Base-by-base conservation (phyloP, 139 green algal species). In the Gonium pectorale region DNA sequence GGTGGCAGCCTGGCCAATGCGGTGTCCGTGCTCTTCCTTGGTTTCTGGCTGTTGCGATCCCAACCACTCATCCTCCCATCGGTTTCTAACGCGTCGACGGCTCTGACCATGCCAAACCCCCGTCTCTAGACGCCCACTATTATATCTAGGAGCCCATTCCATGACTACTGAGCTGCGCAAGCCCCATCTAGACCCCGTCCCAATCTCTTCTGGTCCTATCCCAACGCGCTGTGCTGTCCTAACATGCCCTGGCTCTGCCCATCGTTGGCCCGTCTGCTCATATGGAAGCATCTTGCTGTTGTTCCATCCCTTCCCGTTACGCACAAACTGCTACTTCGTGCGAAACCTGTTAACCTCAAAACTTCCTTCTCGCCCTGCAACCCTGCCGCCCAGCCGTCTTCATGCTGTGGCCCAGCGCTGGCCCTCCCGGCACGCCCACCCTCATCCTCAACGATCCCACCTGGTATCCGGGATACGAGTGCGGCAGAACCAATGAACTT, bases 351-450 rank as follows among this genome's bases (percentile, higher is more conserved):
- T n/a, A 17, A n/a, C 33, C 63, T 4, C 33, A 29, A 6, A 8
- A 8, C 63, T 70, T 46, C 33, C 33, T n/a, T 35, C 15, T 29
- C 5, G 4, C 31, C 27, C 33, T 5, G 3, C 63, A 29, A 6
- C 63, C 31, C 33, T n/a, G 13, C 63, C 35, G 21, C 62, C 41
- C 81, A 87, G 81, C 60, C 24, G 27, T 83, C 2, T 64, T 26
- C 44, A 38, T 77, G 8, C 71, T 77, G 2, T 37, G 38, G 15
- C 82, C 82, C 7, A 63, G 17, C 29, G 70, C 82, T n/a, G 82
- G 82, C 2, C 82, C 82, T 15, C 70, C 82, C 35, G 71, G 60
- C 19, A 54, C 59, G 33, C 38, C 49, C 17, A 5, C 33, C 33
- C 63, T 13, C 2, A 15, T 44, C 33, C 7, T 35, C 15, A 4